phyloP scores from a whole-genome alignment of 2,329 filamentous ascomycete genomes.

The Purpureocillium lavendulum region DNA sequence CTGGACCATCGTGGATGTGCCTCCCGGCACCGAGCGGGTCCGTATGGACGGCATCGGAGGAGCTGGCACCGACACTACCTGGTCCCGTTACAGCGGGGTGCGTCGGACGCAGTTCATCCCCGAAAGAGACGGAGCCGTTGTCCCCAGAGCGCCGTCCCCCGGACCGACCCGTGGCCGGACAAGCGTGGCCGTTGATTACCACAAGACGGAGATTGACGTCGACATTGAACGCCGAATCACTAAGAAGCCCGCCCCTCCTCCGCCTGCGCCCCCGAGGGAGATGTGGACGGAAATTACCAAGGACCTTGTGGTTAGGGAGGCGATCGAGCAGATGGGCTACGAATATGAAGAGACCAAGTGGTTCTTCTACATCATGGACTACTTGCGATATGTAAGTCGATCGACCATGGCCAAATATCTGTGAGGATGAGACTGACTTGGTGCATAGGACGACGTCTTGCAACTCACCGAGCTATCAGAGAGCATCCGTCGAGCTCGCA shows the following conservation, averaged over 20 bases:
- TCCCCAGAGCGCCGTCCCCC: conserved; percentile 18
- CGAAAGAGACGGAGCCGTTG: conserved; percentile 45
- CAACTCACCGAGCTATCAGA: conserved; percentile 77
- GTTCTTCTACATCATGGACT: conserved; percentile 90
- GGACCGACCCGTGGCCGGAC: conserved; percentile 26
- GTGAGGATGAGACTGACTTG: not conserved
- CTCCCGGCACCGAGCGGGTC: conserved; percentile 75
- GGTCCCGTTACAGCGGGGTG: conserved; percentile 72
- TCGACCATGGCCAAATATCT: not conserved
- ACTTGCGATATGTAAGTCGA: conserved; percentile 70
- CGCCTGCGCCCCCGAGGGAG: conserved; percentile 43
- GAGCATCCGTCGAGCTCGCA: conserved; percentile 61
- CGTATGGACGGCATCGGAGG: conserved; percentile 73
- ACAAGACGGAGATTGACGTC: conserved; percentile 41
- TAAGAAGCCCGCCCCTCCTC: conserved; percentile 23
- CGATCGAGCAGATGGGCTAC: conserved; percentile 77
- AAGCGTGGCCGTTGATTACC: conserved; percentile 38
- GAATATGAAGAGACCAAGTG: conserved; percentile 83
- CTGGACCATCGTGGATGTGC: conserved; percentile 79
- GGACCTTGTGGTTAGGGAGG: conserved; percentile 78
- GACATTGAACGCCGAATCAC: conserved; percentile 42
- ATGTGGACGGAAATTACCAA: conserved; percentile 98
- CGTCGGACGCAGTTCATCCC: conserved; percentile 66
- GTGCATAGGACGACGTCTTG: conserved; percentile 70
- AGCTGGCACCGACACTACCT: conserved; percentile 66